Conservation (phyloP, 2,329 filamentous ascomycete species). For the Phyllosticta citribraziliensis region DNA sequence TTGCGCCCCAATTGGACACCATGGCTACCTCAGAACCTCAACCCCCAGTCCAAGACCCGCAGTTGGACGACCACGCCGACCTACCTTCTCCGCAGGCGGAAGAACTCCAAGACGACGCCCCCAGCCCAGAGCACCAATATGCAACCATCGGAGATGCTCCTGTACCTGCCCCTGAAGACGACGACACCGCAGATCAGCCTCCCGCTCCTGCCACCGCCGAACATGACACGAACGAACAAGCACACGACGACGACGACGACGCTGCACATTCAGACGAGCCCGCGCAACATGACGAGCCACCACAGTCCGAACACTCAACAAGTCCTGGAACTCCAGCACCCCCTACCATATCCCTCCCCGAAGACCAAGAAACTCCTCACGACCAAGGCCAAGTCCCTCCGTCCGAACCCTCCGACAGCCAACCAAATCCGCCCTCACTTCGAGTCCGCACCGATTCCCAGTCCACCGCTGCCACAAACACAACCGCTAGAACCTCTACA, state of each 20-base stretch:
- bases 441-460: conserved; percentile 47
- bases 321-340: background rate
- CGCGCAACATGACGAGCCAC: background rate
- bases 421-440: background rate
- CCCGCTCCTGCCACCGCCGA: background rate
- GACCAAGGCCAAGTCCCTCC: background rate
- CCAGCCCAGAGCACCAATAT: background rate
- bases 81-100: background rate
- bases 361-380: background rate
- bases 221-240: background rate
- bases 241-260: conserved; percentile 11
- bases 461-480: conserved; percentile 46
- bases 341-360: conserved; percentile 6
- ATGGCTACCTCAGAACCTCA: conserved; percentile 24
- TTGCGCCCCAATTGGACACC: conserved; percentile 15
- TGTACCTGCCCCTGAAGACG: conserved; percentile 10
- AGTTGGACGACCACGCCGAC: conserved; percentile 4
- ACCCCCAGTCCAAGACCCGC: background rate
- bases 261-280: conserved; percentile 5
- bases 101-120: background rate
- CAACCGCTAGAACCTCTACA: conserved; percentile 47
- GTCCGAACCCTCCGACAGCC: conserved; percentile 2
- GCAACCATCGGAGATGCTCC: conserved; percentile 13
- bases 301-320: background rate
- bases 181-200: conserved; percentile 5